A percentile compares a stretch with the other conserved stretches of the same genome.
Evolutionary conservation across 805 yeast species (phyloP).

Genomic region (Peterozyma xylosa): DNA sequence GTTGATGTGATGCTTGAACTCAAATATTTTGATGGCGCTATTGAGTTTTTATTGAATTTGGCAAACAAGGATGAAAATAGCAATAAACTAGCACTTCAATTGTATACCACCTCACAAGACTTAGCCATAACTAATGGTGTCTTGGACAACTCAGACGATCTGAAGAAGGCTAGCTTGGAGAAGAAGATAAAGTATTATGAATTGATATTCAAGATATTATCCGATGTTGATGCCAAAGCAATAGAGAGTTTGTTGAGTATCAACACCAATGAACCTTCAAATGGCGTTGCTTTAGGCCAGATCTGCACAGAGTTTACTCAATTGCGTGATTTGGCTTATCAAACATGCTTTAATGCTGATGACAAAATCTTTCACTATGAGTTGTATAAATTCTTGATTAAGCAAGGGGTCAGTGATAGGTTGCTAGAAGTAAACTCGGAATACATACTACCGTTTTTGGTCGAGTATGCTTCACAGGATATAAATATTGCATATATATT

Average conservation of each 20-base stretch:
- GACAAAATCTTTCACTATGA: conserved; percentile 90
- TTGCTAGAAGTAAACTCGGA: conserved; percentile 77
- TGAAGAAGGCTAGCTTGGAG: conserved; percentile 26
- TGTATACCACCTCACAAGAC: conserved; percentile 27
- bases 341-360: conserved; percentile 60
- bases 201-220: conserved; percentile 67
- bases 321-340: conserved; percentile 66
- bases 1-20: conserved; percentile 69
- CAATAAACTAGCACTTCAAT: conserved; percentile 51
- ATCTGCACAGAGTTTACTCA: conserved; percentile 22
- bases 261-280: conserved; percentile 4
- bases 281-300: too few species aligned
- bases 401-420: conserved; percentile 69
- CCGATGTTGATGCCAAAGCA: conserved; percentile 61
- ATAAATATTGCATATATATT: conserved; percentile 72
- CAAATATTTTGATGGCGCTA: conserved; percentile 78
- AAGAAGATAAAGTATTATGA: conserved; percentile 57
- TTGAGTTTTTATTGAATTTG: conserved; percentile 70
- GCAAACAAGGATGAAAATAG: conserved; percentile 58
- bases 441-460: conserved; percentile 68
- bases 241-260: conserved; percentile 30
- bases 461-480: conserved; percentile 55
- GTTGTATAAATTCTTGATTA: conserved; percentile 86
- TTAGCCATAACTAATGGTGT: neutral
- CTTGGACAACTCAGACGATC: conserved; percentile 41